These are phyloP conservation scores for Botrytis medusae DNA, from an alignment of 2,329 filamentous ascomycete species.

Conservation along the genomic window DNA sequence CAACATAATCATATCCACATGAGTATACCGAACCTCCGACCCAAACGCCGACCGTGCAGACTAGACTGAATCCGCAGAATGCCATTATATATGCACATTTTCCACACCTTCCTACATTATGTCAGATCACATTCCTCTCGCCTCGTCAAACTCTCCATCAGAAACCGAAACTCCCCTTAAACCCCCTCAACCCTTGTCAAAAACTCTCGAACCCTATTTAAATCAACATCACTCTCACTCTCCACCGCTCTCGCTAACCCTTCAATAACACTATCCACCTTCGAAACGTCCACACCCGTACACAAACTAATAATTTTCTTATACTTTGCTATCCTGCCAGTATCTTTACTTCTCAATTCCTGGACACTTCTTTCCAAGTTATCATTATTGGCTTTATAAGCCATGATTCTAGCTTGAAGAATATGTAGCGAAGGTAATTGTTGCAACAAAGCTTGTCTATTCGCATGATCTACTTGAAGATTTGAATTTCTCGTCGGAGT, in stretches of 20 bases:
- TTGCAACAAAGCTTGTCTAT: slow-evolving; percentile 42
- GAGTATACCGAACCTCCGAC: background rate
- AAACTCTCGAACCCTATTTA: slow-evolving; percentile 75
- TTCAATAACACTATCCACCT: slow-evolving; percentile 76
- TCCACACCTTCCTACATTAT: background rate
- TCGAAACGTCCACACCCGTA: slow-evolving; percentile 72
- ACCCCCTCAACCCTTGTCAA: slow-evolving; percentile 64
- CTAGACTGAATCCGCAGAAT: background rate
- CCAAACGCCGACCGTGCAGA: slow-evolving; percentile 10
- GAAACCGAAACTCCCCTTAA: background rate
- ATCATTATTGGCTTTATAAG: slow-evolving; percentile 68
- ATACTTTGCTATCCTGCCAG: slow-evolving; percentile 84
- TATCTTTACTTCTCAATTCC: slow-evolving; percentile 73
- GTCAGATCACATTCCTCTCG: background rate
- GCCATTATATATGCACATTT: slow-evolving; percentile 2
- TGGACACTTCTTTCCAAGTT: slow-evolving; percentile 66
- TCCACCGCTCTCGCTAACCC: slow-evolving; percentile 83
- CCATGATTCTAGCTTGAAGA: slow-evolving; percentile 67
- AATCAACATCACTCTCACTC: slow-evolving; percentile 78
- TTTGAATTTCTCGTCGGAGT: slow-evolving; percentile 40
- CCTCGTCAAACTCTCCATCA: background rate
- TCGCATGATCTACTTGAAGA: slow-evolving; percentile 45
- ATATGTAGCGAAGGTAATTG: slow-evolving; percentile 58
- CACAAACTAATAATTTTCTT: slow-evolving; percentile 84
- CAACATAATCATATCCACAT: slow-evolving; percentile 10